Evolutionary conservation across 495 filamentous ascomycete genomes (phyloP).

Genomic region (Trichoderma parareesei): DNA sequence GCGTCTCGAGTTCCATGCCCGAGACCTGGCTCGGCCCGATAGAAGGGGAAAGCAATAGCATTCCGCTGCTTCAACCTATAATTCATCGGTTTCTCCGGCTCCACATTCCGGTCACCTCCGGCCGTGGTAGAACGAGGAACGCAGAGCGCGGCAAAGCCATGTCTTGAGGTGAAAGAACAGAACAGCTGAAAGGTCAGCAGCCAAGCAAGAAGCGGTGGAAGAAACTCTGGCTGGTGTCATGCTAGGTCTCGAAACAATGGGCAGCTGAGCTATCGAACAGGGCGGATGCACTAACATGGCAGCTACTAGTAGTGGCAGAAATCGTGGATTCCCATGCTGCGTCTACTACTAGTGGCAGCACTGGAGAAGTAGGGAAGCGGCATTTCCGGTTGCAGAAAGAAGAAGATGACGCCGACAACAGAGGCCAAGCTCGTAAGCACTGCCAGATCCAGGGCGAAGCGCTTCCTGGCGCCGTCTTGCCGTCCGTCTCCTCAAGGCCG

Average conservation of each 20-base stretch:
- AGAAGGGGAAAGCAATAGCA: background rate
- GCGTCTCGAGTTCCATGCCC: background rate
- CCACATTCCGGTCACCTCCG: slow-evolving; percentile 5
- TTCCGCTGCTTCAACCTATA: background rate
- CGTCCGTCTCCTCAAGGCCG: background rate
- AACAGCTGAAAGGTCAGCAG: background rate
- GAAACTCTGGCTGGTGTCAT: background rate
- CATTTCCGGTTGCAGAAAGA: background rate
- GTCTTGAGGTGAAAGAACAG: background rate
- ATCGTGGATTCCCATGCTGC: background rate
- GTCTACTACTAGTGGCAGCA: background rate
- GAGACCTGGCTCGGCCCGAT: background rate
- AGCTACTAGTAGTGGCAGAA: background rate
- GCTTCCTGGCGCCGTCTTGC: background rate
- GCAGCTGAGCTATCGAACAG: slow-evolving; percentile 6
- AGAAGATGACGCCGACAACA: background rate
- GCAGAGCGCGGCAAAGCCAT: slow-evolving; percentile 7
- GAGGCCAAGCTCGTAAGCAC: background rate
- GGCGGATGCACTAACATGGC: slow-evolving; percentile 1
- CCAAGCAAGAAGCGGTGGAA: background rate
- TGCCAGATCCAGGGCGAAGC: background rate
- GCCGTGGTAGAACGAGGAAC: background rate
- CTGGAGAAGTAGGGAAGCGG: background rate
- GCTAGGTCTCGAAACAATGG: slow-evolving; percentile 5
- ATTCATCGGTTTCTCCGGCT: background rate